Evolutionary conservation across 768 basidiomycete genomes (phyloP).

Genomic region (Trametes gibbosa): DNA sequence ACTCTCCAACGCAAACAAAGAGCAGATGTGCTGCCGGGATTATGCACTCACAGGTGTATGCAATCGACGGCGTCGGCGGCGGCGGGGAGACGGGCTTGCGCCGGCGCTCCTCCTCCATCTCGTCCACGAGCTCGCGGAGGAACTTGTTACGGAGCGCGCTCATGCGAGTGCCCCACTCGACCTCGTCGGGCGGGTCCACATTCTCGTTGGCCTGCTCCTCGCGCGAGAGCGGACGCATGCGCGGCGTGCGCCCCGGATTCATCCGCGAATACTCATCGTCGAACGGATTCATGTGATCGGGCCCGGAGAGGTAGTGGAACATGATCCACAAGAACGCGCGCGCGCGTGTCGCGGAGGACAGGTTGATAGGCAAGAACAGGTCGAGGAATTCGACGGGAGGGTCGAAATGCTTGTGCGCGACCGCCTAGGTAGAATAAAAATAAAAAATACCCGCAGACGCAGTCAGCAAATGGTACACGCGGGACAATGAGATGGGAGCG

Average conservation of each 20-base stretch:
- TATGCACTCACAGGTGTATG: conserved; percentile 10
- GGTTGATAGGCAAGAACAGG: conserved; percentile 74
- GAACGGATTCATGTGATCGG: conserved; percentile 67
- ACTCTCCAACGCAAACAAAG: too few relatives aligned
- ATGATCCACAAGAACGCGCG: conserved; percentile 81
- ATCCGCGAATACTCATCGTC: conserved; percentile 59
- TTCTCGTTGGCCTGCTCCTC: conserved; percentile 66
- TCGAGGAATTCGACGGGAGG: conserved; percentile 74
- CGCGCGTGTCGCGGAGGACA: conserved; percentile 73
- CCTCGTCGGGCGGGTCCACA: conserved; percentile 72
- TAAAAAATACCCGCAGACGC: background rate
- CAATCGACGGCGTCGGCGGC: conserved; percentile 22
- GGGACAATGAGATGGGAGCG: background rate
- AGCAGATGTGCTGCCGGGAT: too few relatives aligned
- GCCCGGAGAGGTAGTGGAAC: conserved; percentile 76
- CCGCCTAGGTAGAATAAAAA: conserved; percentile 23
- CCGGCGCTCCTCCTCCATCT: conserved; percentile 37
- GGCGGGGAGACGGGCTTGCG: conserved; percentile 32
- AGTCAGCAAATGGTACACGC: background rate
- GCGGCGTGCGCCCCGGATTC: conserved; percentile 63
- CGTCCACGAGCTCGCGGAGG: conserved; percentile 62
- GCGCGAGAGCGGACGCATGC: conserved; percentile 51
- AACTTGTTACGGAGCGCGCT: conserved; percentile 68
- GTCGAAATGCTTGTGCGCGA: conserved; percentile 66
- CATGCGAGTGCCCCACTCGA: conserved; percentile 78